Evolutionary conservation across 306 rosid genomes (phyloP), one percentile per base, ranked within the genome.

Genomic region (Fragaria vesca): DNA sequence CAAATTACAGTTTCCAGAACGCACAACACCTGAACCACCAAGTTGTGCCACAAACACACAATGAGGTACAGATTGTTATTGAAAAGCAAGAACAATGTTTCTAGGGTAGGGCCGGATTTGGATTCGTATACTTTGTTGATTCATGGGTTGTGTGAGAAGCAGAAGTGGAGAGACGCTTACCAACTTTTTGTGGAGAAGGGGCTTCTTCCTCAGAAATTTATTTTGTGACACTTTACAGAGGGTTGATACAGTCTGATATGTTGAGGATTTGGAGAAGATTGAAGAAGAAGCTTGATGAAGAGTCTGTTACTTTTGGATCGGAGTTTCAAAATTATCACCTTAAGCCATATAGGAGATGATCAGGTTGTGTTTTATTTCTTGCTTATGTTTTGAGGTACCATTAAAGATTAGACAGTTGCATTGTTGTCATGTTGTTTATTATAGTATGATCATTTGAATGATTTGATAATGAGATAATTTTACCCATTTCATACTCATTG

Each of bases 221-320:
- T 34, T 94, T 94, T 70, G 90, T 92, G 93, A 92, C 84, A 12
- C 95, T 92, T 36, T 94, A 94, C 74, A 86, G 77, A 67, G 98
- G 98, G 51, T 76, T 92, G 3, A 89, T 94, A 83, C 97, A 92
- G 79, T 83, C 96, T 62, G 95, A 92, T 76, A 94, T 84, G 97
- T 82, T 92, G 89, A 90, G 92, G 84, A 94, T 95, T 76, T 94
- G 98, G 98, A 87, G 93, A 83, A 89, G 97, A 75, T 87, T 94
- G 86, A 90, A 90, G 95, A 92, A 89, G 86, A 94, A 75, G 72
- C 94, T 94, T 65, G 98, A 92, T 81, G 86, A 92, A 83, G 97
- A 94, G 86, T 90, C 97, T 8, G 86, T 92, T 81, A 79, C 92
- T 7, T 94, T 88, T 85, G 97, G 91, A 36, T 89, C 95, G 0